Evolutionary conservation across 73 alveolate genomes (phyloP), one percentile per base, ranked within the genome.

Genomic region (Paramecium biaurelia): DNA sequence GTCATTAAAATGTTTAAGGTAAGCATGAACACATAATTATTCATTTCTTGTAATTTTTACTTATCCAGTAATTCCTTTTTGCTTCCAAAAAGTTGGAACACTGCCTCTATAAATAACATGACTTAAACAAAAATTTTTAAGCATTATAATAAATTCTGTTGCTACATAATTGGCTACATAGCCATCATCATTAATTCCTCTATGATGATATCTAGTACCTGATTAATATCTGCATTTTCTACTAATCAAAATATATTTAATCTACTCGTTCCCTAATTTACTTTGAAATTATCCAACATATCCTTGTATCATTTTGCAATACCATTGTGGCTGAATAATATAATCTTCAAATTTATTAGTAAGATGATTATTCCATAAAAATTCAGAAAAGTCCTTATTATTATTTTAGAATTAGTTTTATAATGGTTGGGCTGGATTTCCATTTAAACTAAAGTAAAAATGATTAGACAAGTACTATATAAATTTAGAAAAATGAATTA

Each of bases 151-250:
- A 57, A 93, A 96, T 93, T 98, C 99, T 42, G 99, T 95, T 87
- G 96, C 99, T 14, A 96, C 98, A 89, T 85, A 97, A 86, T 98
- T 98, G 0, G 99, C 99, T 12, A 95, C 99, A 92, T 98, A 96
- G 0, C 99, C 99, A 24, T 94, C 97, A 85, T 96, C 99, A 85
- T 98, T 98, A 21, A 98, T 94, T 32, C 99, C 99, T 85, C 99
- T 92, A 24, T 97, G 97, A 92, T 95, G 93, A 94, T 89, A 97
- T 76, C 99, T 87, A 20, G 99, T 96, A 2, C 99, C 99, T 57
- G 98, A 94, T 94, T 95, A 95, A 76, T 89, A 84, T 59, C 89
- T 92, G 68, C 98, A 95, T 85, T 98, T 92, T 67, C 99, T 92
- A 7, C 99, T 96, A 35, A 98, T 96, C 68, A 98, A 85, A 23